These are phyloP conservation scores for Dalbergia oliveri DNA, from an alignment of 306 rosid genomes.

Conservation along the genomic window DNA sequence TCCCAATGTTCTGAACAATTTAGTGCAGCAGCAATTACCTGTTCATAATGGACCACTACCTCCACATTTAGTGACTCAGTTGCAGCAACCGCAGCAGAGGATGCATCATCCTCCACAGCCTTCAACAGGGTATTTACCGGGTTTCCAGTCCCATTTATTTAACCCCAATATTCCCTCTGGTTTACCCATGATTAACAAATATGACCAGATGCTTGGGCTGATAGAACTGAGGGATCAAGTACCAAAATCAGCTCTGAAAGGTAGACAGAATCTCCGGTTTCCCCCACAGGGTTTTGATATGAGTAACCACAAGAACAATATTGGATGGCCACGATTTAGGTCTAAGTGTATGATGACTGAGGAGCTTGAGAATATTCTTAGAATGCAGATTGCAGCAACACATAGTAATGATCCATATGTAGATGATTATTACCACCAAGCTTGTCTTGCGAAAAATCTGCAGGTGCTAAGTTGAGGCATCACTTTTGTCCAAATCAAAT, in stretches of 20 bases:
- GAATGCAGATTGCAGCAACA: constrained; percentile 96
- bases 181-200: constrained; percentile 45
- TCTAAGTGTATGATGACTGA: constrained; percentile 87
- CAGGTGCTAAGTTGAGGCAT: constrained; percentile 84
- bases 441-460: constrained; percentile 84
- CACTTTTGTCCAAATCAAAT: constrained; percentile 90
- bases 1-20: constrained; percentile 65
- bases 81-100: constrained; percentile 64
- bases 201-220: constrained; percentile 68
- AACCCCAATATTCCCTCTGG: constrained; percentile 51
- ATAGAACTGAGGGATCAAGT: constrained; percentile 87
- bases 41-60: constrained; percentile 59
- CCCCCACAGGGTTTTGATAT: constrained; percentile 73
- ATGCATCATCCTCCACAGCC: constrained; percentile 54
- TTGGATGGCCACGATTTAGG: constrained; percentile 84
- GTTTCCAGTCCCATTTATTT: constrained; percentile 59
- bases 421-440: constrained; percentile 97
- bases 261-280: constrained; percentile 68
- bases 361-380: constrained; percentile 86
- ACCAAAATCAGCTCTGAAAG: constrained; percentile 64
- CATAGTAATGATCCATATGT: constrained; percentile 98
- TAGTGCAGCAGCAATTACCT: constrained; percentile 85
- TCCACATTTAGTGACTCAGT: constrained; percentile 58
- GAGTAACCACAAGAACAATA: constrained; percentile 59
- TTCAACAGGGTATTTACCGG: constrained; percentile 56